A percentile compares a stretch with the other conserved stretches of the same genome.
Evolutionary conservation across 2,329 filamentous ascomycete genomes (phyloP).

Genomic region (Talaromyces sp.): DNA sequence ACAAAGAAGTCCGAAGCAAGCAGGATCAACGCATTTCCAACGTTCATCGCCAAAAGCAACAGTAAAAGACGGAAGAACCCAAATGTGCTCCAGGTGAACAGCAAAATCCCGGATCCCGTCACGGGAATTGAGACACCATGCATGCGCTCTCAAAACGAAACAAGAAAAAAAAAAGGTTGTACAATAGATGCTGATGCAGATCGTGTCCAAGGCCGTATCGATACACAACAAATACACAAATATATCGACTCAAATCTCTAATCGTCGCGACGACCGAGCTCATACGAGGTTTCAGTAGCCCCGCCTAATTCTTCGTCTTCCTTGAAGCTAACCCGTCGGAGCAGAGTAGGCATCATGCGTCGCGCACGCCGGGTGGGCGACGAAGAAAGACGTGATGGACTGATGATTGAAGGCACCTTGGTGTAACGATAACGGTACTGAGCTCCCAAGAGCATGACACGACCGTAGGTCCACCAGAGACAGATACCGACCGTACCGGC

Average conservation of each 20-base stretch:
- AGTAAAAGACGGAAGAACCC: constrained; percentile 13
- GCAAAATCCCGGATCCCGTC: constrained; percentile 27
- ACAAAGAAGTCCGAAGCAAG: constrained; percentile 13
- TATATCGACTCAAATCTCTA: constrained; percentile 19
- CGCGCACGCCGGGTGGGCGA: constrained; percentile 41
- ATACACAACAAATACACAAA: constrained; percentile 25
- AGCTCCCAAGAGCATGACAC: constrained; percentile 45
- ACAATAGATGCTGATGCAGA: constrained; percentile 28
- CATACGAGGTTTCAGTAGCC: constrained; percentile 41
- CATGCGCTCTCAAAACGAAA: constrained; percentile 22
- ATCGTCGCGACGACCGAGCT: constrained; percentile 39
- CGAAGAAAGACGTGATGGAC: constrained; percentile 28
- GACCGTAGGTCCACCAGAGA: constrained; percentile 56
- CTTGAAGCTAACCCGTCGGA: constrained; percentile 43
- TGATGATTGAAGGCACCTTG: constrained; percentile 32
- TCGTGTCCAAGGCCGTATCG: constrained; percentile 30
- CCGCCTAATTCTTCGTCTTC: constrained; percentile 43
- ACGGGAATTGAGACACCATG: constrained; percentile 24
- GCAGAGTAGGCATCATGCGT: constrained; percentile 36
- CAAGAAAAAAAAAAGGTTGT: constrained; percentile 19
- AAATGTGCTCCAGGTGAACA: constrained; percentile 25
- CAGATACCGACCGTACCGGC: constrained; percentile 51
- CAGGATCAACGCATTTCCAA: not conserved
- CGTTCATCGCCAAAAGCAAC: constrained; percentile 17
- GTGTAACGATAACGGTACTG: constrained; percentile 45